These are phyloP conservation scores for Brasenia schreberi DNA, from an alignment of 164 flowering plant genomes.

Conservation along the genomic window DNA sequence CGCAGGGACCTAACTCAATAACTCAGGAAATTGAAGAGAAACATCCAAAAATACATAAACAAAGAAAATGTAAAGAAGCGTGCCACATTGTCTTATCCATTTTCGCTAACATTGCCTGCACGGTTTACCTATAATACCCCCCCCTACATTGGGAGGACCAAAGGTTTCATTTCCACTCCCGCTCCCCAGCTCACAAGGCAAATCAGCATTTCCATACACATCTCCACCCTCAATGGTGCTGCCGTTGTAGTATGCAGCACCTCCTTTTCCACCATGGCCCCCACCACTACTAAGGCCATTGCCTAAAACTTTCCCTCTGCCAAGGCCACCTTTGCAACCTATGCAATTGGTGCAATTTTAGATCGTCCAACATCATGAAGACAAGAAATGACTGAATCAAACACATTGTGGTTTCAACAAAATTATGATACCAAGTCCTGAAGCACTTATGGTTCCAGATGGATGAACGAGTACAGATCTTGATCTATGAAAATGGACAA, in stretches of 20 bases:
- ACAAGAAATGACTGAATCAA: no score
- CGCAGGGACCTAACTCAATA: no score
- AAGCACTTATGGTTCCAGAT: constrained; percentile 60
- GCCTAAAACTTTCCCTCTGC: constrained; percentile 49
- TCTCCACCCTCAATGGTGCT: constrained; percentile 56
- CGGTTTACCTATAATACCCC: constrained; percentile 75
- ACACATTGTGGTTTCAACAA: neutral
- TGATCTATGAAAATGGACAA: constrained; percentile 84
- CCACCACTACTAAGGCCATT: constrained; percentile 78
- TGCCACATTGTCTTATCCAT: neutral
- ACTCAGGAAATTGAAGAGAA: neutral
- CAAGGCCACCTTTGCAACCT: constrained; percentile 89
- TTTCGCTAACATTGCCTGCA: neutral
- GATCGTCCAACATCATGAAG: neutral
- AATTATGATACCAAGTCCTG: constrained; percentile 52
- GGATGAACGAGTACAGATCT: constrained; percentile 47
- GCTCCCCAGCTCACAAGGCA: constrained; percentile 99
- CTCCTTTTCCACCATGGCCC: constrained; percentile 98
- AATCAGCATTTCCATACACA: constrained; percentile 71
- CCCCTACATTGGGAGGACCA: constrained; percentile 65
- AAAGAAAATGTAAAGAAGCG: neutral
- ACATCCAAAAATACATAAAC: neutral
- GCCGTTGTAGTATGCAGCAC: constrained; percentile 62
- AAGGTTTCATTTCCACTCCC: constrained; percentile 76
- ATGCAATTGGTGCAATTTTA: neutral